Evolutionary conservation across 345 rosid genomes (phyloP), one percentile per base, ranked within the genome.

Genomic region (Pistacia integerrima): DNA sequence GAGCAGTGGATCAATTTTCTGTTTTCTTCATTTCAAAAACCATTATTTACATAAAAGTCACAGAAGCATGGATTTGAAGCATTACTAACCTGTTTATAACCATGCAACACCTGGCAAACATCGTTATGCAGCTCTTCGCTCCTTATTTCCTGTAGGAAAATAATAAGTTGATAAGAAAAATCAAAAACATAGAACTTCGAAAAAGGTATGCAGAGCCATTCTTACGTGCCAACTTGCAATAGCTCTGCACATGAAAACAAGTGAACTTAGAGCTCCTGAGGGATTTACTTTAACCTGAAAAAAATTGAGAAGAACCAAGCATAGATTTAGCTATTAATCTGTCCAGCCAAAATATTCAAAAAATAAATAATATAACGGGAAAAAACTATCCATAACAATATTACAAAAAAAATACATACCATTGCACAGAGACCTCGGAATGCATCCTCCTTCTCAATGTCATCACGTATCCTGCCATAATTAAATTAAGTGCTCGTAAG

Each of bases 151-250:
- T 97, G 71, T 63, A 68, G 16, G 33, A 0, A 73, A n/a, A 69
- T 7, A 25, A 6, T 9, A 52, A 28, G 46, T 57, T 38, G 74
- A 52, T 41, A 55, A 68, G 64, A 51, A 63, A 49, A n/a, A 8
- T 38, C 58, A 16, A 65, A 67, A 36, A 13, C 44, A 5, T 36
- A 48, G 48, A 25, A 41, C 30, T 57, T 44, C 7, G 49, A 18
- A 48, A 64, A 28, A 73, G n/a, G 73, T 10, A 33, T 69, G 22
- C 25, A 72, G 44, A 11, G 38, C 0, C 60, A 84, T 70, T 49
- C 97, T 87, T 92, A 96, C 99, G 70, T 94, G 88, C 98, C 99
- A 96, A 83, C 99, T 96, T 28, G 97, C 98, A 75, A 96, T 89
- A 70, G 98, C 97, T 86, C 88, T 84, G 87, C 97, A 90, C 89